These are phyloP conservation scores for Ophiosphaerella narmari DNA, from an alignment of 2,329 filamentous ascomycete species.

Conservation along the genomic window DNA sequence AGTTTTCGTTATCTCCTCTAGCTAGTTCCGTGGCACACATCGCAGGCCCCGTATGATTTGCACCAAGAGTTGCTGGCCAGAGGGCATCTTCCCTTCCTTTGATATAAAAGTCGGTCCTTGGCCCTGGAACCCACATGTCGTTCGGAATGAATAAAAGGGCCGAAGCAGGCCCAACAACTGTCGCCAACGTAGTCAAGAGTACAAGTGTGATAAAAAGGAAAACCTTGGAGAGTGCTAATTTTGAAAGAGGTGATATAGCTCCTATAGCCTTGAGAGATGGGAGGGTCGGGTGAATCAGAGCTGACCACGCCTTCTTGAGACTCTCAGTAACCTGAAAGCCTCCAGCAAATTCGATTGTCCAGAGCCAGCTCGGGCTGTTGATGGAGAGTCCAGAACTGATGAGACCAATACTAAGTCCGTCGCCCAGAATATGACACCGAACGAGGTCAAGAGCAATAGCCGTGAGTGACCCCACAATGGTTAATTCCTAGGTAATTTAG, in stretches of 20 bases:
- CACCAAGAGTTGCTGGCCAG: neutral
- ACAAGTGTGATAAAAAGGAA: neutral
- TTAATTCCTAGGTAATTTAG: neutral
- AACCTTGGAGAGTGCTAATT: neutral
- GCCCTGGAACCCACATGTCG: neutral
- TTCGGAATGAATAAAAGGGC: slow-evolving; percentile 4
- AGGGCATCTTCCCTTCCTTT: neutral
- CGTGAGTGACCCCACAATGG: neutral
- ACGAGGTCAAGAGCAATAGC: neutral
- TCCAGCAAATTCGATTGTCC: neutral
- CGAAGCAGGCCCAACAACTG: slow-evolving; percentile 3
- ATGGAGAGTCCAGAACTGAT: neutral
- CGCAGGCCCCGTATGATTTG: slow-evolving; percentile 1
- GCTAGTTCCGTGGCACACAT: neutral
- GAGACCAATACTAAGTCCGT: neutral
- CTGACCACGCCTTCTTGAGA: neutral
- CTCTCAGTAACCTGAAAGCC: too few species aligned
- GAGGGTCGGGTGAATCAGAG: too few species aligned
- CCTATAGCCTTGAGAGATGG: neutral
- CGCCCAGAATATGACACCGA: neutral
- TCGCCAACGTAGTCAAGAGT: neutral
- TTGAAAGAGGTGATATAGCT: too few species aligned
- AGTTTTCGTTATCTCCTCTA: neutral
- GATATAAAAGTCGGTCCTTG: slow-evolving; percentile 3
- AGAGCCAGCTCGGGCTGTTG: neutral